phyloP scores from a whole-genome alignment of 148 eudicot species.

The Vaccinium corymbosum region DNA sequence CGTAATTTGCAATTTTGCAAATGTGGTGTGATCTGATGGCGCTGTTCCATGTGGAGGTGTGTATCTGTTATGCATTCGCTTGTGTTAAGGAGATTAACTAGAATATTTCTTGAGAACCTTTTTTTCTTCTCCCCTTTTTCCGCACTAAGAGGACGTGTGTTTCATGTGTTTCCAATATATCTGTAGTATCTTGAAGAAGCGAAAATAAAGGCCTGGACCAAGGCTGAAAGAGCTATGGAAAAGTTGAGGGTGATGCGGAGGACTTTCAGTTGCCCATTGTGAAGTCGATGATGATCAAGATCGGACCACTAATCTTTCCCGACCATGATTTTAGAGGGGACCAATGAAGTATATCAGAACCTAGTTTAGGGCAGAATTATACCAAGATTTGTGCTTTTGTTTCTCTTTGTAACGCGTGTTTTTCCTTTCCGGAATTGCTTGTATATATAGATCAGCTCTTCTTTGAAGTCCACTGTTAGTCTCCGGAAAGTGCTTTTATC shows the following conservation, averaged over 20 bases:
- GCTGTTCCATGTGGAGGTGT: constrained; percentile 19
- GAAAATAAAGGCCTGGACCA: constrained; percentile 37
- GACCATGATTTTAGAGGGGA: background rate
- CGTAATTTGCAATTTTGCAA: constrained; percentile 13
- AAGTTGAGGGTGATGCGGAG: constrained; percentile 41
- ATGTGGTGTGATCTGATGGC: constrained; percentile 5
- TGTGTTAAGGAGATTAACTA: background rate
- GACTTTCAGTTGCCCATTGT: constrained; percentile 43
- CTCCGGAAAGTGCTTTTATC: background rate
- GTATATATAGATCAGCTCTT: background rate
- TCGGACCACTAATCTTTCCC: background rate
- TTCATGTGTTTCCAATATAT: background rate
- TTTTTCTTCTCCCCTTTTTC: background rate
- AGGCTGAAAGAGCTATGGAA: constrained; percentile 34
- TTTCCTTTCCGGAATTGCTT: background rate
- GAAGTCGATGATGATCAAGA: background rate
- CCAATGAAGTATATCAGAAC: background rate
- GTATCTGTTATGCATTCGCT: background rate
- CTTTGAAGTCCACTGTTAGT: background rate
- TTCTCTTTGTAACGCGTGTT: background rate
- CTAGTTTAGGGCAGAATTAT: background rate
- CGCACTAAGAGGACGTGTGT: background rate
- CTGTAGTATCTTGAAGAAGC: constrained; percentile 43
- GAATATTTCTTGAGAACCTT: background rate
- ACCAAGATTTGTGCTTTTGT: background rate